Percentiles rank a stretch among this genome's conserved stretches.
Evolutionary conservation across 2,329 filamentous ascomycete species (phyloP).

Genomic region (Colletotrichum noveboracense): DNA sequence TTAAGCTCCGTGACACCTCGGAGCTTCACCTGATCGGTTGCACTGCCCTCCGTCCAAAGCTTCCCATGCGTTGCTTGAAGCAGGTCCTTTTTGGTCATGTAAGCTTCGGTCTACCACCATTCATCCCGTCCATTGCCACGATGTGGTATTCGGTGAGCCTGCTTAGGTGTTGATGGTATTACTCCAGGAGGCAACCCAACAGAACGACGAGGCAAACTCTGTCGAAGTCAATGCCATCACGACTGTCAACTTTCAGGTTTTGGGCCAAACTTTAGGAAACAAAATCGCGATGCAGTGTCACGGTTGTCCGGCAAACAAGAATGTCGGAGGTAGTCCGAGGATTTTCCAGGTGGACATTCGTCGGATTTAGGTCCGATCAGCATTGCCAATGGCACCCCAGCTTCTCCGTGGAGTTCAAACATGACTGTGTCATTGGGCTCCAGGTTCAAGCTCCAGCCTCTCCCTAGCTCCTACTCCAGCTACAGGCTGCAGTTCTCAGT

Average conservation of each 20-base stretch:
- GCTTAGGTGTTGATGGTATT: neutral
- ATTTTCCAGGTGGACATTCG: neutral
- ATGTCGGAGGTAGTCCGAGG: neutral
- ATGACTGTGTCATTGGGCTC: neutral
- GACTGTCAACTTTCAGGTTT: conserved; percentile 3
- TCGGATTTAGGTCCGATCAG: conserved; percentile 1
- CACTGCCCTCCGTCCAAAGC: neutral
- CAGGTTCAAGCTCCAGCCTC: neutral
- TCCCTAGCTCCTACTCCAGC: neutral
- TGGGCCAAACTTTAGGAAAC: conserved; percentile 1
- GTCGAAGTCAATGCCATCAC: neutral
- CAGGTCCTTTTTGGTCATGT: neutral
- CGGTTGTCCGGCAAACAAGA: neutral
- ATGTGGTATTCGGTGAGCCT: neutral
- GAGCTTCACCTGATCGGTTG: neutral
- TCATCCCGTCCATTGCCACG: neutral
- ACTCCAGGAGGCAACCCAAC: neutral
- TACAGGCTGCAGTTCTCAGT: neutral
- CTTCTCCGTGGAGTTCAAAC: neutral
- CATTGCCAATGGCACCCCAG: neutral
- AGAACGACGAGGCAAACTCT: neutral
- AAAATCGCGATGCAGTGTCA: neutral
- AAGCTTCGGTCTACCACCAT: neutral
- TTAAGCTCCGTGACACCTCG: conserved; percentile 7
- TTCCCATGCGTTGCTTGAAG: neutral